Percentiles rank a stretch among this genome's conserved stretches.
phyloP scores from a whole-genome alignment of 345 rosid genomes.

The Eucalyptus sp. region DNA sequence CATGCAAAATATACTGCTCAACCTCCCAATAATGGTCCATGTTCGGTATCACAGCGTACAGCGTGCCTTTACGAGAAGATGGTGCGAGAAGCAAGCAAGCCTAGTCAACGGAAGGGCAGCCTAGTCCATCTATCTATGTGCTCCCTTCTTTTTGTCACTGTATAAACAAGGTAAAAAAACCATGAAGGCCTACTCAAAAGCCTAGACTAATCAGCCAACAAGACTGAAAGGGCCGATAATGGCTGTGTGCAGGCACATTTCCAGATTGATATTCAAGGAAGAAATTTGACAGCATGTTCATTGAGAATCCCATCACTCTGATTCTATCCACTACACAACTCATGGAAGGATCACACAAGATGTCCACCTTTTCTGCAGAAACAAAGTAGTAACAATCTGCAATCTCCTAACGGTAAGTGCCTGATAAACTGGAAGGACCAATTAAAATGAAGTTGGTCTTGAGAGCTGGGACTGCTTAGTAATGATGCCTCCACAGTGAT shows the following conservation, averaged over 20 bases:
- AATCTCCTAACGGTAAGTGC: background rate
- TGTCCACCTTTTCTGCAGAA: background rate
- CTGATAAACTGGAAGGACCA: background rate
- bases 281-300: background rate
- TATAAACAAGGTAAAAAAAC: background rate
- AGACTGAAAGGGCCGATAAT: background rate
- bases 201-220: background rate
- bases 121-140: no score
- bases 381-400: background rate
- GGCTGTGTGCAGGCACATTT: background rate
- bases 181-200: background rate
- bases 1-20: no score
- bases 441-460: no score
- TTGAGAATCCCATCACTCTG: background rate
- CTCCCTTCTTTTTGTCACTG: background rate
- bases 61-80: background rate
- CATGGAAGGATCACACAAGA: background rate
- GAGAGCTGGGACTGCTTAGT: background rate
- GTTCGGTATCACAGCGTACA: background rate
- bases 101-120: background rate
- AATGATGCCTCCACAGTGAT: background rate
- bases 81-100: background rate
- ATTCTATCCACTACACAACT: background rate
- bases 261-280: background rate
- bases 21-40: background rate